phyloP scores from a whole-genome alignment of 2,329 filamentous ascomycete genomes.

The Cladorrhinum sp. region DNA sequence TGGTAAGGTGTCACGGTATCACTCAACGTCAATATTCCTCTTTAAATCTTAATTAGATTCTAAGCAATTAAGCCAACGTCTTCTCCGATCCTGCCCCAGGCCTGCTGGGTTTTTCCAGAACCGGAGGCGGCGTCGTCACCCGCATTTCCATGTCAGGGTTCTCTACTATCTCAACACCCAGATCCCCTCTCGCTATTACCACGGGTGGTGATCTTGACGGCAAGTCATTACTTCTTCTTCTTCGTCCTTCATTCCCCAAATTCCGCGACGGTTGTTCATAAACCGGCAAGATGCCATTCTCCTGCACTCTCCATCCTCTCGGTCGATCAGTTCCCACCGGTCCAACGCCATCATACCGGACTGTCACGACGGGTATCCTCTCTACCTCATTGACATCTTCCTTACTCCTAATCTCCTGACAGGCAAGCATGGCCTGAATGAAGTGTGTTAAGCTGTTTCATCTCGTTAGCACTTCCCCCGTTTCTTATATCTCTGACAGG shows the following conservation, averaged over 20 bases:
- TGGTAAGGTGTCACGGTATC: too few relatives aligned
- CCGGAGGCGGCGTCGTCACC: neutral
- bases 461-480: neutral
- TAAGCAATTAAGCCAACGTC: neutral
- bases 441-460: conserved; percentile 17
- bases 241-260: neutral
- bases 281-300: neutral
- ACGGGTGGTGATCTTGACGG: neutral
- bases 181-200: conserved; percentile 7
- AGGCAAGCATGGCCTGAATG: conserved; percentile 17
- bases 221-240: neutral
- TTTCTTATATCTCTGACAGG: neutral
- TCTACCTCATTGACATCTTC: conserved; percentile 7
- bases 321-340: conserved; percentile 17
- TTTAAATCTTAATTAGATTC: neutral
- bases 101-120: neutral
- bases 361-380: conserved; percentile 10
- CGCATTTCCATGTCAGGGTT: neutral
- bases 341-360: conserved; percentile 20
- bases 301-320: neutral
- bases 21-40: too few relatives aligned
- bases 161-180: conserved; percentile 1
- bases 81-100: neutral
- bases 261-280: neutral
- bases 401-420: conserved; percentile 14